Evolutionary conservation across 2,329 filamentous ascomycete genomes (phyloP), one percentile per base, ranked within the genome.

Genomic region (Diaporthe helianthi): DNA sequence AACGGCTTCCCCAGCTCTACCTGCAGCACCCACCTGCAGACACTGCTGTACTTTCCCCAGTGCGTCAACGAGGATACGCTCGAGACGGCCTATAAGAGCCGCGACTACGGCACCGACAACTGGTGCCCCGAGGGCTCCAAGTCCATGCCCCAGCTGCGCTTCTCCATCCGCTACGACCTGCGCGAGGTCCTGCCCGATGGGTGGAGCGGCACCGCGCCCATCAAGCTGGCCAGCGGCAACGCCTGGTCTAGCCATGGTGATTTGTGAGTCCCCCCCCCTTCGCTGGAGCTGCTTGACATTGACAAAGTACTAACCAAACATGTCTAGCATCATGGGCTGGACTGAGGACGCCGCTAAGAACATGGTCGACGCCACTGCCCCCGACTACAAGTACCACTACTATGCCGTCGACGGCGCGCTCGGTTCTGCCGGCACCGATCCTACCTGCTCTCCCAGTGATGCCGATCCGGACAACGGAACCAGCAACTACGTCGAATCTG

Each of bases 1-100:
- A 92, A 92, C 75, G 90, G 52, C 31, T 89, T 91, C 75, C 90
- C 90, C 33, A 91, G 92, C 71, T 89, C 89, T 65, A 91, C 90
- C 0, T 92, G 90, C 12, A 85, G 73, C 84, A 86, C 63, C 88
- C 92, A 13, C 87, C 85, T 61, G 81, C 86, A 71, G 85, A 89
- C 78, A 85, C 89, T 73, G 85, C 86, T 41, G 93, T 71, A 71
- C 63, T 71, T 83, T 76, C 81, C 78, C 22, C 75, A 81, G 71
- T 83, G 81, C 73, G 79, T 82, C 73, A 79, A 82, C 73, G 46
- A 67, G 49, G 72, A 68, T 53, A 73, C 70, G 24, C 72, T 74
- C 47, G 72, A 74, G 69, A 68, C 72, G 31, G 72, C 68, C 74
- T 80, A 80, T 70, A 73, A 75, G 71, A 69, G 71, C 44, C 64